Base-by-base conservation (phyloP, 2,329 filamentous ascomycete species). In the Stagonosporopsis chrysanthemi region DNA sequence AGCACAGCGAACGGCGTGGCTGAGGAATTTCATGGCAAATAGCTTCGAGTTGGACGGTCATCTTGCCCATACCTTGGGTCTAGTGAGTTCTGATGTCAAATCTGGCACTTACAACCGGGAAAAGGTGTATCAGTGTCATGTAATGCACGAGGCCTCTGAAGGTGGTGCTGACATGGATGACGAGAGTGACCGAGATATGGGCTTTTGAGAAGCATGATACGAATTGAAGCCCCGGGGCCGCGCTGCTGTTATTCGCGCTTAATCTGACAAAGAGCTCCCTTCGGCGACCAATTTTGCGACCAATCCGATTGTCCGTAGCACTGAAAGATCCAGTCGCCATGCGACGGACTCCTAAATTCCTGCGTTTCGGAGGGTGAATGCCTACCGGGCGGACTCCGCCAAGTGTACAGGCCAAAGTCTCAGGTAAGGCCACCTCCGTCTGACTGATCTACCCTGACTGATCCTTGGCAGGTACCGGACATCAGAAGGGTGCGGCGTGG, bases 1-100 rank as follows among this genome's bases (percentile, higher is more conserved):
- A 12, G 44, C 15, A 9, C 56, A 59, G 29, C 56, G 56, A 9
- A 7, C 12, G 23, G 51, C 42, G 5, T 59, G 56, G 56, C 9
- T 59, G 7, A 33, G 35, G 6, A 55, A 51, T 29, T 59, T 59
- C 19, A 26, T 56, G 19, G 35, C 51, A n/a, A 19, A 50, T 7
- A 33, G 22, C n/a, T 59, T 50, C 15, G 24, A 3, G 3, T 44
- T 26, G 41, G 44, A 46, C 7, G 56, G 56, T 0, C 28, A 55
- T 31, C 38, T 51, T 29, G 51, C 45, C 14, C 19, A 51, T n/a
- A 14, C 12, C 2, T 26, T 59, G 31, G 36, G 29, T 3, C 6
- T 8, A 2, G 15, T 47, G 19, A 47, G 47, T 22, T 15, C 11
- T 6, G 2, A 6, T 11, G 38, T 52, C 9, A 15, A 43, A 15